Base-by-base conservation (phyloP, 345 rosid species). In the Eucalyptus tenuipes region DNA sequence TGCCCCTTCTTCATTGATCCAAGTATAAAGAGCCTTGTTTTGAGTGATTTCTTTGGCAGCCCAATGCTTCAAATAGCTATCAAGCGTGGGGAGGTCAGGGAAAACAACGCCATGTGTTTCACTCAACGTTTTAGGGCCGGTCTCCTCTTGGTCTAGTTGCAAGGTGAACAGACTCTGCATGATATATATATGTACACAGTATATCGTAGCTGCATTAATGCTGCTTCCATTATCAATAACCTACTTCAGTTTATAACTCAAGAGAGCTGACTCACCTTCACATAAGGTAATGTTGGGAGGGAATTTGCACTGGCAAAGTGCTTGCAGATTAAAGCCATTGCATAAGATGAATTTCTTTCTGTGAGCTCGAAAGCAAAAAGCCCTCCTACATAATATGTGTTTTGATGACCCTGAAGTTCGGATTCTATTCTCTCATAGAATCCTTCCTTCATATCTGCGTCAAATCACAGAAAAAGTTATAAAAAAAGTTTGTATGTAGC, bases 311-410 rank as follows among this genome's bases (percentile, higher is more conserved):
- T 91, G 66, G 96, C 95, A 88, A 95, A 94, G 90, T 94, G 96
- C 90, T 95, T 94, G 94, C 94, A 90, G 84, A 95, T 86, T 71
- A 92, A 88, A 87, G 94, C 93, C 94, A 94, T 94, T 75, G 96
- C 90, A 88, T 95, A 95, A 27, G 95, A 94, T 59, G 96, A 93
- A 89, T 94, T 95, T 89, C 97, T 93, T 93, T 94, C 96, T 8
- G 96, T 94, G 44, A 94, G 95, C 89, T 95, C 97, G 86, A 95
- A 95, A 48, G 97, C 97, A 93, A 89, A 90, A 45, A 94, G 95
- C 86, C 97, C 97, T 37, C 97, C 95, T 27, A 93, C 94, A 81
- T 95, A 93, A 91, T 91, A 93, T 61, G 97, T 95, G 91, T 93
- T 94, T 52, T 85, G 90, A 82, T 29, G 59, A 42, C 97, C 97